A percentile compares a stretch with the other conserved stretches of the same genome.
Conservation (phyloP, 1,139 yeast genomes). For the Taiozyma onychis region DNA sequence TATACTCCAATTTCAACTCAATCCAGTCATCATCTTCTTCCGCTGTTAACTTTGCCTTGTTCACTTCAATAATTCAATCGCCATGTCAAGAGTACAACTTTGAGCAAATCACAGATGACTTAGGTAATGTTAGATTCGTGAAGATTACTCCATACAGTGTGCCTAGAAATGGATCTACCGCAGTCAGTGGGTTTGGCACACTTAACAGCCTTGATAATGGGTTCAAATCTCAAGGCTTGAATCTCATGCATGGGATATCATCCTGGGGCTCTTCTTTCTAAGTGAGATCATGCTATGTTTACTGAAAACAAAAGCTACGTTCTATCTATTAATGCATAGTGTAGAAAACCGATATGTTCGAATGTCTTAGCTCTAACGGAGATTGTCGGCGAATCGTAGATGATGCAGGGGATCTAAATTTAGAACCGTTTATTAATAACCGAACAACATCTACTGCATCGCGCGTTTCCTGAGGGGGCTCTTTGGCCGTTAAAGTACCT, state of each 20-base stretch:
- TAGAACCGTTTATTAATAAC: neutral
- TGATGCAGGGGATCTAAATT: neutral
- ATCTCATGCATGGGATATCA: neutral
- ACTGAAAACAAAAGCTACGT: neutral
- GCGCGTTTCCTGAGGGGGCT: neutral
- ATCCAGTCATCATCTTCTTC: constrained; percentile 4
- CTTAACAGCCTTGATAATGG: constrained; percentile 1
- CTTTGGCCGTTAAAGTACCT: neutral
- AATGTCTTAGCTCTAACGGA: neutral
- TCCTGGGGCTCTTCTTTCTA: neutral
- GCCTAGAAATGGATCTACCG: neutral
- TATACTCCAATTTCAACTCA: constrained; percentile 1
- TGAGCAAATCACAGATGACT: neutral
- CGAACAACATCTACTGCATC: neutral
- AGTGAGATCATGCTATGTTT: neutral
- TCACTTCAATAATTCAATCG: constrained; percentile 6
- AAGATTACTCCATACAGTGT: constrained; percentile 3
- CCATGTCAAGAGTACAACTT: constrained; percentile 2
- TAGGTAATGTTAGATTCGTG: constrained; percentile 5
- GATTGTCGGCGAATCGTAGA: neutral
- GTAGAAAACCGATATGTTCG: neutral
- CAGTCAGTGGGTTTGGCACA: neutral
- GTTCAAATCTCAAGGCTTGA: neutral
- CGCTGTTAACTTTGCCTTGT: constrained; percentile 3
- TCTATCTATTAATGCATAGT: neutral